Base-by-base conservation (phyloP, 1,284 basidiomycete genomes). In the Exsudoporus floridanus region DNA sequence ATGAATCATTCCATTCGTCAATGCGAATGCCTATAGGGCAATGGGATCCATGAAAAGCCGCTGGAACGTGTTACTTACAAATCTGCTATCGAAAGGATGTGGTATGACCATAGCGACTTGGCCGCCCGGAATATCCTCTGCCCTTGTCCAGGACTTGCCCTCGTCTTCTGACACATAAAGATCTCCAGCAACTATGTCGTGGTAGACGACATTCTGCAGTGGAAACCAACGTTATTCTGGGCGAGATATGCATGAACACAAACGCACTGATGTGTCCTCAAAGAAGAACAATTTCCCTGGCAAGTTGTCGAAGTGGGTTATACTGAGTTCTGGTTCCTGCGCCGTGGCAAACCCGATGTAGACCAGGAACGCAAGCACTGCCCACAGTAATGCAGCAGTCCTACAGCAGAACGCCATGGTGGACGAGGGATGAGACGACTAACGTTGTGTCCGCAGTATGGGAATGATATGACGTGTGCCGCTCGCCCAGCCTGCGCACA, bases 261-360 rank as follows among this genome's bases (percentile, higher is more conserved):
- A 65, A 73, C 77, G 59, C 57, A 94, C 92, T 37, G 86, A 72
- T 7, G 91, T 88, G 74, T 97, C 95, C 60, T 96, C 90, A 74
- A 98, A 96, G 79, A 94, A 98, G 76, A 90, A 89, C 49, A 98
- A 71, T 60, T 82, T 78, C n/a, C 80, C 79, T 0, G 95, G 94
- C n/a, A 92, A 74, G 69, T 91, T 90, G 45, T 75, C 61, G 67
- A 90, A 90, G 51, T 75, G 72, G 33, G 69, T 77, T 48, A 86
- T 61, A 7, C 71, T 60, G 54, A 69, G 60, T 53, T 76, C 60
- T 53, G 77, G 77, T 10, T 72, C 64, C 57, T 78, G 77, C 5
- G 76, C 77, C 7, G 53, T 37, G 4, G 60, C 60, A 37, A 65
- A 56, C 37, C 65, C 54, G 16, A 65, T 50, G 33, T 58, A 59